Evolutionary conservation across 140 eudicot genomes (phyloP).

Genomic region (Cichorium intybus): DNA sequence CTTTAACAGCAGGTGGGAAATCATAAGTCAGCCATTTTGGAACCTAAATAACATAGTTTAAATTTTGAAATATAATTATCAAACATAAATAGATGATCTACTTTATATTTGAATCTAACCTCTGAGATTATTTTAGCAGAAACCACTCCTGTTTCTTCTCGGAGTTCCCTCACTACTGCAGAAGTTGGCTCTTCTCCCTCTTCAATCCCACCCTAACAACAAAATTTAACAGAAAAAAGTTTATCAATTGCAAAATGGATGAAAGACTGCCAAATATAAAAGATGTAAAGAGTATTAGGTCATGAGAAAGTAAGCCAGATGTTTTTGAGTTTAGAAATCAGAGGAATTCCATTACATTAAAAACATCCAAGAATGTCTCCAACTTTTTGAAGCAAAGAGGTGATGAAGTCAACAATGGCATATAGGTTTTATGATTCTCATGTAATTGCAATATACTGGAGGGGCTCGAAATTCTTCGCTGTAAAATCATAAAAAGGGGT

Average conservation of each 20-base stretch:
- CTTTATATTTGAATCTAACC: conserved; percentile 48
- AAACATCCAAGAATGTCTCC: neutral
- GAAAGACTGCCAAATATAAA: neutral
- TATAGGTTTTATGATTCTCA: too few relatives aligned
- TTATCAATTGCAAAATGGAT: neutral
- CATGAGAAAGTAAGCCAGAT: neutral
- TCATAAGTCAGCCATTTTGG: conserved; percentile 92
- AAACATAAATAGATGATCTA: too few relatives aligned
- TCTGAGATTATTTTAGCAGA: conserved; percentile 88
- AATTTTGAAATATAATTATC: too few relatives aligned
- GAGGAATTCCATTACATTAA: neutral
- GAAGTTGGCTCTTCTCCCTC: too few relatives aligned
- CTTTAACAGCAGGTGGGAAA: conserved; percentile 93
- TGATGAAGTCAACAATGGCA: too few relatives aligned
- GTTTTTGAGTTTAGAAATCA: neutral
- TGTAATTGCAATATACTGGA: too few relatives aligned
- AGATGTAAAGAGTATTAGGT: conserved; percentile 9
- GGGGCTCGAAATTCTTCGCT: too few relatives aligned
- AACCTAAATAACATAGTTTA: too few relatives aligned
- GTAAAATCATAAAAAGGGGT: too few relatives aligned
- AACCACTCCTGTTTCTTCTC: conserved; percentile 95
- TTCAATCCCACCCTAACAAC: too few relatives aligned
- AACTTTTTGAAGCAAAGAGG: neutral
- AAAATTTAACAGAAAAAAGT: neutral
- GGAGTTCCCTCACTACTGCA: conserved; percentile 89